These are phyloP conservation scores for Cyberlindnera xishuangbannaensis DNA, from an alignment of 805 yeast genomes.

Conservation along the genomic window DNA sequence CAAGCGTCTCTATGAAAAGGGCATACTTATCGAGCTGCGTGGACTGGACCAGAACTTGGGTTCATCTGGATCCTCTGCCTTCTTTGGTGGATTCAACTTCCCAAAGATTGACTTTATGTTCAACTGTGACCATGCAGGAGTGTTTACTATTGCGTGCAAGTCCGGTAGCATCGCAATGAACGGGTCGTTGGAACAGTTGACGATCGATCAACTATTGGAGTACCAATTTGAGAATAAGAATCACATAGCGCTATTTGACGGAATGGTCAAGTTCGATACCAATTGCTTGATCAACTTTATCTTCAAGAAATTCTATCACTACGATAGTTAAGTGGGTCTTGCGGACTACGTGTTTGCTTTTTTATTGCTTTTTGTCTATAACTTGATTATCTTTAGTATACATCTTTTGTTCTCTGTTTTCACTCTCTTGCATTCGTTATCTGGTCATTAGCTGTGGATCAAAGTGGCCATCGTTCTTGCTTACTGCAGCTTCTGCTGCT, in stretches of 20 bases:
- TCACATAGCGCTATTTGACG: slow-evolving; percentile 54
- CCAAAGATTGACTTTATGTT: slow-evolving; percentile 71
- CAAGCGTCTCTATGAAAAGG: slow-evolving; percentile 67
- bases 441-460: slow-evolving; percentile 16
- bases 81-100: slow-evolving; percentile 40
- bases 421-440: background rate
- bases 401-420: too few relatives aligned
- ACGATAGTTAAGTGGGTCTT: slow-evolving; percentile 9
- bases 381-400: too few relatives aligned
- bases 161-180: slow-evolving; percentile 64
- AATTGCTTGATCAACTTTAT: slow-evolving; percentile 62
- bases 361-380: background rate
- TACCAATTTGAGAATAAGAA: slow-evolving; percentile 65
- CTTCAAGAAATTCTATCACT: slow-evolving; percentile 68
- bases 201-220: slow-evolving; percentile 66
- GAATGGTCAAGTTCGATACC: slow-evolving; percentile 64
- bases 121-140: slow-evolving; percentile 68
- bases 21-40: slow-evolving; percentile 54
- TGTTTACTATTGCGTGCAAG: slow-evolving; percentile 69
- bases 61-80: slow-evolving; percentile 30
- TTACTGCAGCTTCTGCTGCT: slow-evolving; percentile 20
- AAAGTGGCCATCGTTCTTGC: slow-evolving; percentile 8
- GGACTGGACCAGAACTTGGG: slow-evolving; percentile 41
- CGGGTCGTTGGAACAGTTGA: slow-evolving; percentile 45
- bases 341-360: background rate